Evolutionary conservation across 495 filamentous ascomycete genomes (phyloP).

Genomic region (Evansstolkia leycettana): DNA sequence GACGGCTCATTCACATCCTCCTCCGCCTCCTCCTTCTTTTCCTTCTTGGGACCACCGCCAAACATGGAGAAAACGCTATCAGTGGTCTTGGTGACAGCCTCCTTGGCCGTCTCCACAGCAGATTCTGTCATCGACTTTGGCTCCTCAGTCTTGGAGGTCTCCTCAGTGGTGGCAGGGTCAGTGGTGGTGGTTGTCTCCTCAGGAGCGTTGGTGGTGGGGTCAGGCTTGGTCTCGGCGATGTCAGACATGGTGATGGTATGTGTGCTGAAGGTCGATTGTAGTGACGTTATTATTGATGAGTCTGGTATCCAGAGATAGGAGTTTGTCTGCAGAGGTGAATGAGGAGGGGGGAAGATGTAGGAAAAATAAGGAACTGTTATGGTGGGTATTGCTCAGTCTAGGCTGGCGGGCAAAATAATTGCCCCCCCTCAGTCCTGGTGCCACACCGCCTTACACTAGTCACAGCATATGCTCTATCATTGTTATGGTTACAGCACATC

Average conservation of each 20-base stretch:
- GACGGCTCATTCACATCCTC: conserved; percentile 68
- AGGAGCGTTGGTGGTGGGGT: conserved; percentile 34
- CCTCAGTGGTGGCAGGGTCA: conserved; percentile 11
- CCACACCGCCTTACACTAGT: conserved; percentile 11
- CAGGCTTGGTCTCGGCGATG: conserved; percentile 34
- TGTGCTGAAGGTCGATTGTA: too few species aligned
- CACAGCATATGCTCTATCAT: too few species aligned
- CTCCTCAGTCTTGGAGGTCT: conserved; percentile 19
- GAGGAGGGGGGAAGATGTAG: conserved; percentile 3
- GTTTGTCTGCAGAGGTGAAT: neutral
- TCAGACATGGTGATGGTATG: conserved; percentile 33
- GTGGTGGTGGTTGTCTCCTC: conserved; percentile 25
- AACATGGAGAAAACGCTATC: conserved; percentile 94
- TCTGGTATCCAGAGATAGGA: neutral
- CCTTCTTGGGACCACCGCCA: conserved; percentile 75
- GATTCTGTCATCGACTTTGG: conserved; percentile 26
- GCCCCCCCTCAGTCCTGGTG: conserved; percentile 6
- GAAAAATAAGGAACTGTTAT: conserved; percentile 15
- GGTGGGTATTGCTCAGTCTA: conserved; percentile 3
- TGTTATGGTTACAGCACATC: too few species aligned
- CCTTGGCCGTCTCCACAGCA: conserved; percentile 30
- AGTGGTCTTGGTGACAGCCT: conserved; percentile 44
- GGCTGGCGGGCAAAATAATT: conserved; percentile 10
- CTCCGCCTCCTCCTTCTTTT: conserved; percentile 71
- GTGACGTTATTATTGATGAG: neutral